These are phyloP conservation scores for Lepraria neglecta DNA, from an alignment of 495 filamentous ascomycete species.

Conservation along the genomic window DNA sequence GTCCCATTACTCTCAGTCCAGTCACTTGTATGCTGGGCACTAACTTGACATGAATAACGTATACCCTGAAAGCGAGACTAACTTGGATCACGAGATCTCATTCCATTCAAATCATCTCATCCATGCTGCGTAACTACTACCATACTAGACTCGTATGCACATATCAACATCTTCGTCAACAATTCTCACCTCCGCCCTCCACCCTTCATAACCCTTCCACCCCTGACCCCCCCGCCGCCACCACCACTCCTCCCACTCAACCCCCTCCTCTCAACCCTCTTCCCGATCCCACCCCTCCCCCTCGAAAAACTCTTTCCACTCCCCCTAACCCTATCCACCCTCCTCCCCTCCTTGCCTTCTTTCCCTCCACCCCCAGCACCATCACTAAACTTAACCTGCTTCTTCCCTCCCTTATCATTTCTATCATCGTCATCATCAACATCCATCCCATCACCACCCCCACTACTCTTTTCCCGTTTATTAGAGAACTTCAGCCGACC, in stretches of 20 bases:
- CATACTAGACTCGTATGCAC: too few relatives aligned
- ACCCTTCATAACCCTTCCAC: slow-evolving; percentile 10
- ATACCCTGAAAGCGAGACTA: too few relatives aligned
- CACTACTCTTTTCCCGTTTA: slow-evolving; percentile 62
- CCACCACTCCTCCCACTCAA: slow-evolving; percentile 19
- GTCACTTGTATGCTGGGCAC: neutral
- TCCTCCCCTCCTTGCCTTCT: slow-evolving; percentile 34
- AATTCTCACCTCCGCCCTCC: neutral
- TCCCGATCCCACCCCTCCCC: slow-evolving; percentile 30
- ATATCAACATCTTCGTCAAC: neutral
- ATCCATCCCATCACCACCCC: slow-evolving; percentile 51
- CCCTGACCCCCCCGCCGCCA: slow-evolving; percentile 12
- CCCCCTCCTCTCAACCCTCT: slow-evolving; percentile 27
- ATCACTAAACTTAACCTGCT: slow-evolving; percentile 28
- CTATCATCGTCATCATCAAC: slow-evolving; percentile 36
- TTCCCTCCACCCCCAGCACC: slow-evolving; percentile 45
- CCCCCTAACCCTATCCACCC: slow-evolving; percentile 20
- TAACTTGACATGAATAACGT: too few relatives aligned
- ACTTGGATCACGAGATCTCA: too few relatives aligned
- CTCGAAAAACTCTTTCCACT: slow-evolving; percentile 15
- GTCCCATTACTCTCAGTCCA: neutral
- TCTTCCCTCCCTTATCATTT: slow-evolving; percentile 34
- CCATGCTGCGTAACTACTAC: too few relatives aligned
- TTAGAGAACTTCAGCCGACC: slow-evolving; percentile 85
- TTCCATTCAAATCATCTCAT: too few relatives aligned